A percentile compares a stretch with the other conserved stretches of the same genome.
Evolutionary conservation across 306 rosid genomes (phyloP).

Genomic region (Prinsepia uniflora): DNA sequence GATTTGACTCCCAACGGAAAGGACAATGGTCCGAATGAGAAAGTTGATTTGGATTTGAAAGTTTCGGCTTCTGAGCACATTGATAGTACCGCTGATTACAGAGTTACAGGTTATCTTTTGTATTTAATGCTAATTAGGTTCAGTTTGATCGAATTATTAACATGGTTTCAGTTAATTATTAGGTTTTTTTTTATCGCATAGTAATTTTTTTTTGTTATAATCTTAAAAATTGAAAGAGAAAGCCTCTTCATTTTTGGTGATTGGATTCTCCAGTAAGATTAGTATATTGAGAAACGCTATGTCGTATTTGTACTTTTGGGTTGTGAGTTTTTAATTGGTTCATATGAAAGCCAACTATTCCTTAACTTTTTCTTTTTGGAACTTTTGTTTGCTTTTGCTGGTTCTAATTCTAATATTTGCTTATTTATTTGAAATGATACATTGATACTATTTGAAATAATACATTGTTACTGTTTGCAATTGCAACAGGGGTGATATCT

Average conservation of each 20-base stretch:
- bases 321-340: not conserved
- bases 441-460: not conserved
- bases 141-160: not conserved
- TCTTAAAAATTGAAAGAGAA: not conserved
- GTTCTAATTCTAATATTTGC: not conserved
- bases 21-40: slow-evolving; percentile 15
- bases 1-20: slow-evolving; percentile 19
- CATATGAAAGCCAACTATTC: not conserved
- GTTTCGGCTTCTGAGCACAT: slow-evolving; percentile 4
- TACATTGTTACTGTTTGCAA: not conserved
- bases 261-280: not conserved
- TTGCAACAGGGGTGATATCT: slow-evolving; percentile 60
- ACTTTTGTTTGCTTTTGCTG: slow-evolving; percentile 9
- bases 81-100: slow-evolving; percentile 50
- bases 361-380: not conserved
- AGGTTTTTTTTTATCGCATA: not conserved
- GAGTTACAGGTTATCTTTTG: slow-evolving; percentile 54
- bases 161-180: not conserved
- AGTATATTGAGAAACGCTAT: not conserved
- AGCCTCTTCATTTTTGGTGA: not conserved
- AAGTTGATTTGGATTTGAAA: slow-evolving; percentile 21
- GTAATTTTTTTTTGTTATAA: not conserved
- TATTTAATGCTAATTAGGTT: not conserved
- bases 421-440: not conserved
- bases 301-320: not conserved